Base-by-base conservation (phyloP, 2,329 filamentous ascomycete genomes). In the Aspergillus tamarii region DNA sequence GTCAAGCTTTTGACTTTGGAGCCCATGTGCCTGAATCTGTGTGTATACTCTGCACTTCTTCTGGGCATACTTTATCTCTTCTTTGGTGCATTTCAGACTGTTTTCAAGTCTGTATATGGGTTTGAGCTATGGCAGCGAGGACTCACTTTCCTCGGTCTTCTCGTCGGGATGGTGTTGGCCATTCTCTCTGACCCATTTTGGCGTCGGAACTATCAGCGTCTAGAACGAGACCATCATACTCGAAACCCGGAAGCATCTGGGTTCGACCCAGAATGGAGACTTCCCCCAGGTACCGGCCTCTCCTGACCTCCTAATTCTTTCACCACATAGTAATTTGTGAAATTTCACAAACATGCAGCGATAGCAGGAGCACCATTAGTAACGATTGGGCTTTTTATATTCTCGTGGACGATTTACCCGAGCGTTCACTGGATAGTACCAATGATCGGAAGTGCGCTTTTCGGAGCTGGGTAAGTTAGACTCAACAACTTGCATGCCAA, bases 11-110 rank as follows among this genome's bases (percentile, higher is more conserved):
- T 97, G 60, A 77, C 89, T 56, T 85, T 91, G 59, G 93, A 96
- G 80, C 92, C 91, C 67, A 97, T 97, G 92, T 91, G 89, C 64
- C 81, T 95, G 62, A 88, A 88, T 69, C 87, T 97, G 26, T 95
- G 93, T 77, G 79, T 95, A 26, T 91, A 94, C 70, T 92, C 91
- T 0, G 92, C 93, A 46, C 87, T 97, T 60, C 81, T 97, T 16
- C 83, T 97, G 8, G 94, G 93, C 6, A 90, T 96, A 50, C 81
- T 97, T 3, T 97, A 97, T 74, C 87, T 97, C 39, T 96, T 96
- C 82, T 96, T 96, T 75, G 93, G 93, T 23, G 93, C 93, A 0
- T 96, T 97, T 72, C 87, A 90, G 5, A 81, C 96, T 48, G 88
- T 97, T 16, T 97, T 97, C 73, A 76, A 83, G 30, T 85, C 84